These are phyloP conservation scores for Ascodesmis nigricans DNA, from an alignment of 495 filamentous ascomycete genomes.

Conservation along the genomic window DNA sequence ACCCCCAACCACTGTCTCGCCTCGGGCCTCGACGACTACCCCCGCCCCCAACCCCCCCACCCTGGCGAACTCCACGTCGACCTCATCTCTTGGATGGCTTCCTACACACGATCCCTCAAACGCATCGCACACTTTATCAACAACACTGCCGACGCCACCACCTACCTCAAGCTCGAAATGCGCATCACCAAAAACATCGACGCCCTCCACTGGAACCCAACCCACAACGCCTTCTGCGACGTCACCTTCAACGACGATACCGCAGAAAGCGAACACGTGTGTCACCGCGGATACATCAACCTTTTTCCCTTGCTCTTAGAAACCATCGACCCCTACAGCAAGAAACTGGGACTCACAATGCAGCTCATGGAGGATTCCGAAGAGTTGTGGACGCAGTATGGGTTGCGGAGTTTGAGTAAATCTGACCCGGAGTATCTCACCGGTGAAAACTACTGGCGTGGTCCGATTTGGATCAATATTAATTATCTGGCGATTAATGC, in stretches of 20 bases:
- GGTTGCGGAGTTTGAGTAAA: conserved; percentile 71
- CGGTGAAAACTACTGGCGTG: conserved; percentile 91
- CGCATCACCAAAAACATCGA: conserved; percentile 76
- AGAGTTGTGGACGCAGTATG: conserved; percentile 69
- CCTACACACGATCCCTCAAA: conserved; percentile 64
- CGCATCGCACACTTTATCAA: conserved; percentile 53
- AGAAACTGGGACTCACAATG: conserved; percentile 47
- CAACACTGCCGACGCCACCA: conserved; percentile 48
- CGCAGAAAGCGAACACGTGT: conserved; percentile 73
- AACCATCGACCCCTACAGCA: conserved; percentile 48
- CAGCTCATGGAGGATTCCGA: conserved; percentile 59
- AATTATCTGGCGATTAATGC: conserved; percentile 59
- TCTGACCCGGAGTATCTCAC: conserved; percentile 64
- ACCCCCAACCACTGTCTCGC: conserved; percentile 70
- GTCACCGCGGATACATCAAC: conserved; percentile 90
- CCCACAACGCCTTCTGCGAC: conserved; percentile 69
- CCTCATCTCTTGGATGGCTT: conserved; percentile 86
- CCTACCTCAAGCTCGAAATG: conserved; percentile 47
- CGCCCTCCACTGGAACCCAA: conserved; percentile 76
- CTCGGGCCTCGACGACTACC: conserved; percentile 89
- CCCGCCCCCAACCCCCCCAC: conserved; percentile 84
- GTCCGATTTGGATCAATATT: conserved; percentile 92
- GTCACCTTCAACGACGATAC: conserved; percentile 89
- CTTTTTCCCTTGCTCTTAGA: conserved; percentile 82
- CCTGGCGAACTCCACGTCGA: conserved; percentile 93